These are phyloP conservation scores for Trichophyton simii DNA, from an alignment of 2,329 filamentous ascomycete species.

Conservation along the genomic window DNA sequence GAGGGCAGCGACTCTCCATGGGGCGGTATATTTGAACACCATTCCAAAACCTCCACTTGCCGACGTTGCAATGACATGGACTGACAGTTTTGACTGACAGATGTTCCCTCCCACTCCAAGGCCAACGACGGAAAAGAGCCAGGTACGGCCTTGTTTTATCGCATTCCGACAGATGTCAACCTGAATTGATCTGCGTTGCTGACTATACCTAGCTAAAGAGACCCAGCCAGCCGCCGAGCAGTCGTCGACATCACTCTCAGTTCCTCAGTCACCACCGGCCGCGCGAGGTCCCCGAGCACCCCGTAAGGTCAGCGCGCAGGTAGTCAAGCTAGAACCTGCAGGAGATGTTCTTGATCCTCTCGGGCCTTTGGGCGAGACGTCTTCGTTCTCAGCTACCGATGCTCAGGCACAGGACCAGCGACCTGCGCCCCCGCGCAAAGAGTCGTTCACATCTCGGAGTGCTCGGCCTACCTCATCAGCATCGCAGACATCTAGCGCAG, in stretches of 20 bases:
- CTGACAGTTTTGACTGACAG: slow-evolving; percentile 17
- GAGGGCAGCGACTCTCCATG: slow-evolving; percentile 37
- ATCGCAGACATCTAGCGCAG: slow-evolving; percentile 37
- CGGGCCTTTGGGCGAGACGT: slow-evolving; percentile 41
- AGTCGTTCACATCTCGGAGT: slow-evolving; percentile 31
- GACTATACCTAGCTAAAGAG: slow-evolving; percentile 10
- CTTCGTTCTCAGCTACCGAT: slow-evolving; percentile 23
- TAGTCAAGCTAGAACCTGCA: slow-evolving; percentile 50
- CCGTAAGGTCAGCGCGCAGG: slow-evolving; percentile 47
- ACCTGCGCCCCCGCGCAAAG: slow-evolving; percentile 49
- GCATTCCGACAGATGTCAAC: neutral
- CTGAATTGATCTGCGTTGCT: neutral
- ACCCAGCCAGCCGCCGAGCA: slow-evolving; percentile 15
- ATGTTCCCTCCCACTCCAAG: slow-evolving; percentile 36
- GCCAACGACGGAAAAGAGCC: slow-evolving; percentile 19
- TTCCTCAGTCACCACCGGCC: slow-evolving; percentile 36
- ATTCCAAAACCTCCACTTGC: neutral
- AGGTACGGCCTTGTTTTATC: slow-evolving; percentile 2
- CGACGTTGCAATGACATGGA: neutral
- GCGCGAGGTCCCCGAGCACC: slow-evolving; percentile 41
- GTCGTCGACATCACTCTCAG: slow-evolving; percentile 22
- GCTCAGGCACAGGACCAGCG: slow-evolving; percentile 35
- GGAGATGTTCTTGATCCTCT: slow-evolving; percentile 51
- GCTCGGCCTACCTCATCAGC: slow-evolving; percentile 28
- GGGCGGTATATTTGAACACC: slow-evolving; percentile 33